Evolutionary conservation across 164 flowering plant species (phyloP).

Genomic region (Vitis labrusca): DNA sequence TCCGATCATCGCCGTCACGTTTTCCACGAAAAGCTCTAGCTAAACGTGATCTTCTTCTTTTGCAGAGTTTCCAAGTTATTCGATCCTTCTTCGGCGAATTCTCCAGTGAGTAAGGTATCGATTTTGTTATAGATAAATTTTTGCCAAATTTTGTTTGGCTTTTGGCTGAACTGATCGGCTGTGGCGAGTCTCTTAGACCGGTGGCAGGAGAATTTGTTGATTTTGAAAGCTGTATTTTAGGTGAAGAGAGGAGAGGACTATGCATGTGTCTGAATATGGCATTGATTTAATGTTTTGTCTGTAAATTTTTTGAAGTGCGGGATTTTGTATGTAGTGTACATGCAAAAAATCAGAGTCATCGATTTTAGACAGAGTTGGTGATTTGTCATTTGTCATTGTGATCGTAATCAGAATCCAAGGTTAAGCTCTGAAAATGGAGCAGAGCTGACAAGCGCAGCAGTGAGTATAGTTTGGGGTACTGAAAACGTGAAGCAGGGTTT

Average conservation of each 20-base stretch:
- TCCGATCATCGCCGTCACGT: constrained; percentile 56
- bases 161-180: neutral
- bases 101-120: constrained; percentile 11
- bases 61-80: constrained; percentile 19
- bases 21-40: constrained; percentile 44
- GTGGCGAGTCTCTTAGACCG: neutral
- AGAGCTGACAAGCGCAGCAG: constrained; percentile 17
- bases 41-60: constrained; percentile 14
- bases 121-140: neutral
- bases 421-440: constrained; percentile 22
- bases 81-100: constrained; percentile 12
- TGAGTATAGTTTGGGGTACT: neutral
- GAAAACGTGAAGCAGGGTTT: neutral
- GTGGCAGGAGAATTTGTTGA: neutral
- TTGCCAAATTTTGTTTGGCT: constrained; percentile 6
- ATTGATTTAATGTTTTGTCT: constrained; percentile 3
- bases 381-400: constrained; percentile 3
- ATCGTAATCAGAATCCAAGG: neutral
- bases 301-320: neutral
- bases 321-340: neutral
- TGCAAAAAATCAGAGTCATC: constrained; percentile 2
- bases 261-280: neutral
- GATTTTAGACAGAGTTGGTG: neutral
- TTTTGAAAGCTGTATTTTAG: neutral
- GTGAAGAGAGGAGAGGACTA: neutral